Conservation (phyloP, 768 basidiomycete genomes). For the Kwoniella botswanensis region DNA sequence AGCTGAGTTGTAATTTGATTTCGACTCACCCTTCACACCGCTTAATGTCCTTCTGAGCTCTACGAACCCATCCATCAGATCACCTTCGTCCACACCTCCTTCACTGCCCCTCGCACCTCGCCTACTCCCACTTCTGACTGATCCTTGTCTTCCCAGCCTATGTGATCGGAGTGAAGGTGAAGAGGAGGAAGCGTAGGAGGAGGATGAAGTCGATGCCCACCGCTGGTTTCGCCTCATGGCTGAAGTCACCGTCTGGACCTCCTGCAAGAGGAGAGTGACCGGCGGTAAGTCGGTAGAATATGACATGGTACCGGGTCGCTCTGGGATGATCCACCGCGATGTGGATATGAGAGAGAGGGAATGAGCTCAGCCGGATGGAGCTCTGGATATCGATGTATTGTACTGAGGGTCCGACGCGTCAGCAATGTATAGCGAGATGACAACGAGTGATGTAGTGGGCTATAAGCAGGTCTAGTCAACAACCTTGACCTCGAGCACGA, state of each 20-base stretch:
- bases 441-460: not conserved
- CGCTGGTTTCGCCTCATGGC: conserved; percentile 97
- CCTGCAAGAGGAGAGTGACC: conserved; percentile 71
- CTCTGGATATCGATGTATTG: too few relatives aligned
- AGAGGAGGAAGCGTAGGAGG: conserved; percentile 38
- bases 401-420: not conserved
- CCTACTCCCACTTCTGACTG: conserved; percentile 13
- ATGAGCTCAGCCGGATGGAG: not conserved
- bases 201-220: conserved; percentile 71
- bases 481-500: not conserved
- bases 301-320: conserved; percentile 3
- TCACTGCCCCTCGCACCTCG: conserved; percentile 59
- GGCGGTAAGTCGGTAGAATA: conserved; percentile 42
- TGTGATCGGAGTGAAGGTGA: conserved; percentile 36
- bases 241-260: conserved; percentile 88
- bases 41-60: conserved; percentile 77
- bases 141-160: conserved; percentile 11
- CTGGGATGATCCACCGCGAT: not conserved
- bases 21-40: conserved; percentile 66
- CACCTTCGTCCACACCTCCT: conserved; percentile 71
- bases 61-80: conserved; percentile 88
- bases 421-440: too few relatives aligned
- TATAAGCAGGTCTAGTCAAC: too few relatives aligned
- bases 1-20: not conserved
- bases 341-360: conserved; percentile 1